Evolutionary conservation across 345 rosid genomes (phyloP).

Genomic region (Lepidium sativum): DNA sequence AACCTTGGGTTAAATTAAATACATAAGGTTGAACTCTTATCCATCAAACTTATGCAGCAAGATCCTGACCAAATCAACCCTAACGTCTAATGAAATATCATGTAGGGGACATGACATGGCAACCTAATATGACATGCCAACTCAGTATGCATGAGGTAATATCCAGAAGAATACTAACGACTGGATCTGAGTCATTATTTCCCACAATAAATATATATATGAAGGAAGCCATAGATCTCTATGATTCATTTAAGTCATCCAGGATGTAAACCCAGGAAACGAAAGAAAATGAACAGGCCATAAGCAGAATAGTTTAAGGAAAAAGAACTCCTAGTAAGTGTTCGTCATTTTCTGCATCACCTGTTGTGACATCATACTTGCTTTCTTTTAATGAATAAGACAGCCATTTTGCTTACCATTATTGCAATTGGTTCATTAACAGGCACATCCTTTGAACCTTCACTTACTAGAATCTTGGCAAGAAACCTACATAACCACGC

Average conservation of each 20-base stretch:
- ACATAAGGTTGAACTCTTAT: conserved; percentile 9
- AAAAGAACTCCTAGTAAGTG: background rate
- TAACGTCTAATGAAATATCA: background rate
- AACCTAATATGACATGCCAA: background rate
- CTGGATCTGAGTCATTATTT: background rate
- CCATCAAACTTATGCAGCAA: background rate
- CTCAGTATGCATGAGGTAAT: background rate
- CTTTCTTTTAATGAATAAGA: background rate
- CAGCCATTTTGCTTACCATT: conserved; percentile 42
- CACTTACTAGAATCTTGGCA: conserved; percentile 79
- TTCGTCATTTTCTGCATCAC: background rate
- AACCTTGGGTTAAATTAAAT: conserved; percentile 49
- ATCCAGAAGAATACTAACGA: background rate
- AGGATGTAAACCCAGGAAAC: conserved; percentile 7
- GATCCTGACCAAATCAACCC: conserved; percentile 1
- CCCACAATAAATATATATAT: background rate
- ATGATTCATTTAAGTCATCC: background rate
- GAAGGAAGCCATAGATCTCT: background rate
- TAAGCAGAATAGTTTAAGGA: background rate
- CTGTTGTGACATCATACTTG: background rate
- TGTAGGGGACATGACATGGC: conserved; percentile 9
- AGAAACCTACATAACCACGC: conserved; percentile 50
- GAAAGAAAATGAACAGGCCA: conserved; percentile 16
- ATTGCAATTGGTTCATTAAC: conserved; percentile 87
- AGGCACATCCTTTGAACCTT: conserved; percentile 87